Conservation (phyloP, 306 rosid species). For the Rosa multiflora region DNA sequence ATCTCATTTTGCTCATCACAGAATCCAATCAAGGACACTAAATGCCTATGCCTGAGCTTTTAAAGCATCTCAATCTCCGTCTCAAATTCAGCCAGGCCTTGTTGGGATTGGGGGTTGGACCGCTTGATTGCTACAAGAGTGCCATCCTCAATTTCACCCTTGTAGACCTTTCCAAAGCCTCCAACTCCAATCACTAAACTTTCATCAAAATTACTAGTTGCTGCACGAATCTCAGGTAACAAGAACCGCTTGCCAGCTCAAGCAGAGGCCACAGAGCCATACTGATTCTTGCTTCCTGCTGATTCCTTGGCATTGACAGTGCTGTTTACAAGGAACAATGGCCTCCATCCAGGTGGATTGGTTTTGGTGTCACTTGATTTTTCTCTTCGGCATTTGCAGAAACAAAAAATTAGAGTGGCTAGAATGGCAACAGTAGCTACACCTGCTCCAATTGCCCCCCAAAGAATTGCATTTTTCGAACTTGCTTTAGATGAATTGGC, state of each 20-base stretch:
- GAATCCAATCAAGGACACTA: constrained; percentile 90
- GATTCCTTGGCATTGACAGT: constrained; percentile 53
- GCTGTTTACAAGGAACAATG: constrained; percentile 59
- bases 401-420: constrained; percentile 46
- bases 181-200: constrained; percentile 85
- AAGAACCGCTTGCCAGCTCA: constrained; percentile 73
- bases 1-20: constrained; percentile 92
- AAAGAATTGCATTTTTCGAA: constrained; percentile 51
- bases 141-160: constrained; percentile 78
- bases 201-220: constrained; percentile 76
- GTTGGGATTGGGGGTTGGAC: constrained; percentile 86
- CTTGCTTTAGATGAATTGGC: constrained; percentile 32
- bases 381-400: constrained; percentile 43
- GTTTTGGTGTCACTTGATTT: constrained; percentile 52
- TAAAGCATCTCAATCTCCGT: constrained; percentile 99
- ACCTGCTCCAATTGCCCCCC: constrained; percentile 77
- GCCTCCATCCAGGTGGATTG: constrained; percentile 62
- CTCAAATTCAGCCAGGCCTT: constrained; percentile 88
- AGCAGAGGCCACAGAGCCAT: constrained; percentile 42
- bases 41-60: constrained; percentile 88
- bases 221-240: constrained; percentile 66
- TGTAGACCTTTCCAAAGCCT: constrained; percentile 96
- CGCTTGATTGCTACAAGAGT: constrained; percentile 79
- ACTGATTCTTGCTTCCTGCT: constrained; percentile 51
- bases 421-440: constrained; percentile 48